Evolutionary conservation across 208 protist genomes (phyloP).

Genomic region (Acanthamoeba rhysodes): DNA sequence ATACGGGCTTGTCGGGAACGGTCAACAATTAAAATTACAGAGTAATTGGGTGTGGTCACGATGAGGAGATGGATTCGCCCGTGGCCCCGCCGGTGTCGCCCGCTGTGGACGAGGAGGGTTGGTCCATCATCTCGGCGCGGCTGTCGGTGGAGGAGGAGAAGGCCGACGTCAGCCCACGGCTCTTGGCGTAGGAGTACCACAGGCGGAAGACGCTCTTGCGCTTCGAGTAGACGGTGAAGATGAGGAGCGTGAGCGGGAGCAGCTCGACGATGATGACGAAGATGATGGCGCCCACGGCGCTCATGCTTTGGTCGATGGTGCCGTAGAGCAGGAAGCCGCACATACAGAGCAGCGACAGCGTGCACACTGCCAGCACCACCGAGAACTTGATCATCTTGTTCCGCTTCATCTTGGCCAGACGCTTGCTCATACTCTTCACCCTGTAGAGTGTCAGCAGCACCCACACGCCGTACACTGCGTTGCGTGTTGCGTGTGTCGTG

Average conservation of each 20-base stretch:
- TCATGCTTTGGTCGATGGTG: constrained; percentile 53
- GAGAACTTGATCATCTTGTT: constrained; percentile 67
- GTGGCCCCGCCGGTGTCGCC: too few relatives aligned
- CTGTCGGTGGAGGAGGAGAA: not conserved
- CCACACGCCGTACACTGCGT: constrained; percentile 46
- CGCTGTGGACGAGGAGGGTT: too few relatives aligned
- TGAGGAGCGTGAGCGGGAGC: not conserved
- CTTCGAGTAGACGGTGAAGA: constrained; percentile 71
- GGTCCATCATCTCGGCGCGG: too few relatives aligned
- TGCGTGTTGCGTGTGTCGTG: not conserved
- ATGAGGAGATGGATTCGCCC: too few relatives aligned
- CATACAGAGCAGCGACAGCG: constrained; percentile 33
- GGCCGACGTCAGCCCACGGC: not conserved
- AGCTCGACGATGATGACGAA: constrained; percentile 61
- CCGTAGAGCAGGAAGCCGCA: constrained; percentile 65
- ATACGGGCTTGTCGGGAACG: too few relatives aligned
- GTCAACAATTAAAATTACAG: too few relatives aligned
- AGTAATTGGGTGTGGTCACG: too few relatives aligned
- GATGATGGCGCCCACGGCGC: constrained; percentile 38
- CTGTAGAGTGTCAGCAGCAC: not conserved
- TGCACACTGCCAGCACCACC: constrained; percentile 29
- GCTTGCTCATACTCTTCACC: constrained; percentile 24
- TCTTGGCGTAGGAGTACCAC: constrained; percentile 8
- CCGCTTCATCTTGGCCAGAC: constrained; percentile 1
- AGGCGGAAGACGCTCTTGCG: constrained; percentile 4